Evolutionary conservation across 2,329 filamentous ascomycete species (phyloP), one percentile per base, ranked within the genome.

Genomic region (Fusarium mangiferae): DNA sequence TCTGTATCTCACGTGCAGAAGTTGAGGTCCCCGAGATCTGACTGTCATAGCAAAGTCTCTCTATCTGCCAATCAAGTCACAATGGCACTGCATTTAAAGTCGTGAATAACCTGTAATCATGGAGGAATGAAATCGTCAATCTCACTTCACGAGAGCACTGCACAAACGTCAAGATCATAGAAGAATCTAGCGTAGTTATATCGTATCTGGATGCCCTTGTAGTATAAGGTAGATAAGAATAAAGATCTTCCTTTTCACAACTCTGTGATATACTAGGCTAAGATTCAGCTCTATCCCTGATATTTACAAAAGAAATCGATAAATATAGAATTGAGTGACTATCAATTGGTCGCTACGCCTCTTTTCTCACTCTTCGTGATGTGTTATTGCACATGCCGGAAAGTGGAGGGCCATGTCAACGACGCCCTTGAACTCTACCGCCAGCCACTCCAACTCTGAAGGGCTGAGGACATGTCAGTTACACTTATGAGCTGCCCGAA

Each of bases 1-100:
- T 42, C 10, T 2, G 36, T 56, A 18, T 45, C 75, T 71, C 39
- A 75, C 83, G 88, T 88, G 88, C 85, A n/a, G 90, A 87, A 13
- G 90, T 90, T 52, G 85, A 86, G 68, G 93, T 90, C 91, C 91
- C 93, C n/a, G n/a, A n/a, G n/a, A n/a, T n/a, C n/a, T n/a, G n/a
- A n/a, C 90, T 88, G 89, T 6, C 90, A 93, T 93, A 51, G 84
- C 77, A 62, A 93, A 80, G 68, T 91, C 89, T 91, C 89, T 20
- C 81, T 78, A 5, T 87, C 90, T 54, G 17, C 92, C 90, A 57
- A 88, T 88, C 88, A 88, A 4, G 90, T 90, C 68, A 92, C 89
- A 66, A 92, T 90, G 6, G 90, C 86, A 9, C 89, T 86, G 9
- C 87, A 84, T 18, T 91, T 91, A 13, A 30, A 84, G 84, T 35